Evolutionary conservation across 768 basidiomycete species (phyloP), one percentile per base, ranked within the genome.

Genomic region (Termitomyces sp.): DNA sequence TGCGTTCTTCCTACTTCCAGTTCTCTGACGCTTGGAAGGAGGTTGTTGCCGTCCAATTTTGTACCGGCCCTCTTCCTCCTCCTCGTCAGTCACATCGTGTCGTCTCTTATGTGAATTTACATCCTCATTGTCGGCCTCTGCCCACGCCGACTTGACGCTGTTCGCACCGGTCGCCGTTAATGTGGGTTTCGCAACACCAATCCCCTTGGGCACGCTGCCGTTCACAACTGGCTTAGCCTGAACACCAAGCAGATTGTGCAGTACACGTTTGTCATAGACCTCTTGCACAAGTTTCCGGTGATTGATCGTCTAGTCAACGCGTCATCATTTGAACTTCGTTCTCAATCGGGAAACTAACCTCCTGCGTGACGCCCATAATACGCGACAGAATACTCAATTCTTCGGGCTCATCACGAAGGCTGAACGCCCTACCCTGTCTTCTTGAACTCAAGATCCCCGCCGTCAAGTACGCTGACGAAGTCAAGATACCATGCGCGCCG

Each of bases 331-430:
- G 1, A 16, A 39, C 9, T n/a, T 29, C 37, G 6, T 20, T 39
- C 26, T n/a, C n/a, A 41, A 52, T 39, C 2, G 16, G 29, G 18
- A 57, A 62, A 62, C 79, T 61, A 59, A 90, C 93, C 81, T 94
- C 90, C 67, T 88, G 85, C 2, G 92, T 89, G 6, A 96, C 81
- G 10, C 89, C 87, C 75, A 96, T 79, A 31, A 97, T 81, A 32
- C 80, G 87, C 3, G 86, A 82, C 44, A 97, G 68, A 53, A 96
- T 87, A 65, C 90, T 92, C 79, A 88, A 73, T 49, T 89, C 86
- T 41, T 85, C 83, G 3, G 81, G 74, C 26, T 82, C 75, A 42
- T 76, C 72, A 14, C 76, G 66, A 1, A 90, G 70, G 29, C 68
- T 72, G 34, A 80, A 67, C 7, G 78, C 74, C 3, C 76, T 78